A percentile compares a stretch with the other conserved stretches of the same genome.
phyloP scores from a whole-genome alignment of 2,329 filamentous ascomycete genomes.

The Ophidiomyces ophidiicola region DNA sequence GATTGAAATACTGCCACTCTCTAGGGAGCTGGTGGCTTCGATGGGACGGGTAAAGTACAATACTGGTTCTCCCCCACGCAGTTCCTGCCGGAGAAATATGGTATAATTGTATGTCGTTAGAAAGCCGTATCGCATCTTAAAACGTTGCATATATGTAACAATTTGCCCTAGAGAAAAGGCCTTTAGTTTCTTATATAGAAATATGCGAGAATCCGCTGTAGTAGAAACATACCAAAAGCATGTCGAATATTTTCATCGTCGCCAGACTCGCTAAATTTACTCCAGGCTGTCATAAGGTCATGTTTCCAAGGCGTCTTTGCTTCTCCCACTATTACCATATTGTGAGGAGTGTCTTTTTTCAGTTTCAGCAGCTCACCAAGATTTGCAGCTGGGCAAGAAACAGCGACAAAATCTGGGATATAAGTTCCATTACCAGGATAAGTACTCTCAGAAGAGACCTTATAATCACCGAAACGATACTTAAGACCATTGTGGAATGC shows the following conservation, averaged over 20 bases:
- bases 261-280: neutral
- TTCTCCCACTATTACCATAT: conserved; percentile 11
- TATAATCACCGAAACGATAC: conserved; percentile 12
- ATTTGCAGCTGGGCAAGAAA: neutral
- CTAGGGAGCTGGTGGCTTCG: neutral
- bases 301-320: conserved; percentile 14
- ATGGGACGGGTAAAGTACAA: conserved; percentile 9
- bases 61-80: neutral
- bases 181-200: neutral
- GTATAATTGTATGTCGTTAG: conserved; percentile 13
- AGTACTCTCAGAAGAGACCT: conserved; percentile 7
- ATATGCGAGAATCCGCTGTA: neutral
- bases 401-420: conserved; percentile 10
- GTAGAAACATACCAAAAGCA: conserved; percentile 2
- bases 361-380: neutral
- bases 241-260: neutral
- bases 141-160: conserved; percentile 12
- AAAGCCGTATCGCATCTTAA: conserved; percentile 12
- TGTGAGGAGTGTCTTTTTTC: neutral
- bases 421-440: neutral
- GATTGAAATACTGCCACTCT: conserved; percentile 2
- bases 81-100: conserved; percentile 11
- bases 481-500: conserved; percentile 1
- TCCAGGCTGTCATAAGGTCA: conserved; percentile 1
- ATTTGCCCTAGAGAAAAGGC: conserved; percentile 11